Evolutionary conservation across 2,329 filamentous ascomycete species (phyloP).

Genomic region (Aspergillus clavatus): DNA sequence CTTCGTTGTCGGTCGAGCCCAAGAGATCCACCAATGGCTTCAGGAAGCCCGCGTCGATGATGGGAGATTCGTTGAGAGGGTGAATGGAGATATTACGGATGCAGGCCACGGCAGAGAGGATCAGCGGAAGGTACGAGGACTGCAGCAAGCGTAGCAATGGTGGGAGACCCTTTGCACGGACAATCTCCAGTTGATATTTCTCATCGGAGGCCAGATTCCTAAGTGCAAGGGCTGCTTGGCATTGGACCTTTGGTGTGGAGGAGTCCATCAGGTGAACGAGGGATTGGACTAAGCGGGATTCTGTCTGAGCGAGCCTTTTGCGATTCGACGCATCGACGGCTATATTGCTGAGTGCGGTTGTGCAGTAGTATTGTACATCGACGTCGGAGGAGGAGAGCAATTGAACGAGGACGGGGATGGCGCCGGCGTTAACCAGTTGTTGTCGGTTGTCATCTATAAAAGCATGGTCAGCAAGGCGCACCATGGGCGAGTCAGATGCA

Average conservation of each 20-base stretch:
- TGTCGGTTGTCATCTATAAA: slow-evolving; percentile 86
- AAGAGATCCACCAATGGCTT: slow-evolving; percentile 90
- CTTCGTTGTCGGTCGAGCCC: slow-evolving; percentile 93
- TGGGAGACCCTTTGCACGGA: slow-evolving; percentile 76
- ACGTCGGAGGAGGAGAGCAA: slow-evolving; percentile 89
- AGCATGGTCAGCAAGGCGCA: slow-evolving; percentile 18
- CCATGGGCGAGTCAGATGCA: background rate
- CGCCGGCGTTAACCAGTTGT: slow-evolving; percentile 92
- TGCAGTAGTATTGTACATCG: slow-evolving; percentile 99
- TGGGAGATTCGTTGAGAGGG: slow-evolving; percentile 93
- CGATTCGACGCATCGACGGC: slow-evolving; percentile 89
- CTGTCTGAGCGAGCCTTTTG: slow-evolving; percentile 83
- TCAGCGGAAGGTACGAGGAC: slow-evolving; percentile 91
- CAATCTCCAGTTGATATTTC: slow-evolving; percentile 97
- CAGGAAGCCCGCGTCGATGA: slow-evolving; percentile 95
- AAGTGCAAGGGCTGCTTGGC: slow-evolving; percentile 88
- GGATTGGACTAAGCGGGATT: slow-evolving; percentile 86
- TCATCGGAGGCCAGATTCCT: slow-evolving; percentile 96
- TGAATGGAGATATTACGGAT: slow-evolving; percentile 99
- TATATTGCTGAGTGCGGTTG: slow-evolving; percentile 96
- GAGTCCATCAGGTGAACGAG: slow-evolving; percentile 97
- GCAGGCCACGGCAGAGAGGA: slow-evolving; percentile 93
- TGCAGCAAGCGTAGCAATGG: slow-evolving; percentile 86
- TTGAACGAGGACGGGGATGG: slow-evolving; percentile 95
- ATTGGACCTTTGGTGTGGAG: slow-evolving; percentile 94